Conservation (phyloP, 352 stramenopile species). For the Pythium sukuiense region DNA sequence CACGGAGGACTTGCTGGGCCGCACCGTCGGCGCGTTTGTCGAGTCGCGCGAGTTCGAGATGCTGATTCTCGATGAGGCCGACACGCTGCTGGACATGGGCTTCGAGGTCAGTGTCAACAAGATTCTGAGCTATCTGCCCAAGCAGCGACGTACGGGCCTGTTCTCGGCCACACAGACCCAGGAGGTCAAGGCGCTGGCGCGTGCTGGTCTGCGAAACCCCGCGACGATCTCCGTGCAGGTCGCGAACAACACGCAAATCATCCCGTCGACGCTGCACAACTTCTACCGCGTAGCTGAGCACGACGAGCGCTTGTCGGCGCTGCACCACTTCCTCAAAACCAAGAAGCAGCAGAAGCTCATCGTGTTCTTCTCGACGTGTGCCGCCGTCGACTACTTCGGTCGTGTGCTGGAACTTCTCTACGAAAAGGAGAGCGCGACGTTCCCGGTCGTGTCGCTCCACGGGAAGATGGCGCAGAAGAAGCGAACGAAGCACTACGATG, state of each 20-base stretch:
- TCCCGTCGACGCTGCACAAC: conserved; percentile 86
- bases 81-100: conserved; percentile 98
- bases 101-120: conserved; percentile 95
- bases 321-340: conserved; percentile 92
- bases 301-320: conserved; percentile 92
- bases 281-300: conserved; percentile 94
- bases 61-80: conserved; percentile 99
- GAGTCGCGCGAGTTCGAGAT: conserved; percentile 95
- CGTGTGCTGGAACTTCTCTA: conserved; percentile 85
- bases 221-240: conserved; percentile 97
- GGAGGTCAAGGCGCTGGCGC: conserved; percentile 95
- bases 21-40: conserved; percentile 71
- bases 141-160: conserved; percentile 95
- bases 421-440: conserved; percentile 28
- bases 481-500: conserved; percentile 77
- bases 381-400: conserved; percentile 98
- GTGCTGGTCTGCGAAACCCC: conserved; percentile 97
- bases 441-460: conserved; percentile 83
- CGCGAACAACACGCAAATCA: conserved; percentile 79
- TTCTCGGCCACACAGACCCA: conserved; percentile 92
- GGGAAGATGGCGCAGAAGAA: conserved; percentile 95
- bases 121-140: conserved; percentile 95
- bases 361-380: conserved; percentile 99
- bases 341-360: conserved; percentile 93
- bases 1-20: conserved; percentile 87